These are phyloP conservation scores for Pholiota conissans DNA, from an alignment of 768 basidiomycete genomes.

Conservation along the genomic window DNA sequence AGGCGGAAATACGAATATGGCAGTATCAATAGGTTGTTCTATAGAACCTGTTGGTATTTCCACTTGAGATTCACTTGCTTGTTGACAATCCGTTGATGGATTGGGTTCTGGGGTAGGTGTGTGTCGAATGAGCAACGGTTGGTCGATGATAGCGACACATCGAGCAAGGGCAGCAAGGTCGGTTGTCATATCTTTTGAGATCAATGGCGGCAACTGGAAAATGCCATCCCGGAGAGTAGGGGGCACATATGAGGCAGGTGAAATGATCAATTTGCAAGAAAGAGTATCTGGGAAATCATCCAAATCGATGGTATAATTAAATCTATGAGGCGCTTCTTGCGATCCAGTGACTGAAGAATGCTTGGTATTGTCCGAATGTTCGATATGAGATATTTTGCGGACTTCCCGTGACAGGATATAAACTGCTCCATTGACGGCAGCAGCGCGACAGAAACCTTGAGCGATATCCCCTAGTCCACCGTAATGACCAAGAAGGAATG, in stretches of 20 bases:
- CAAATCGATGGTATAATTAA: conserved; percentile 47
- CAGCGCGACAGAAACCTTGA: conserved; percentile 86
- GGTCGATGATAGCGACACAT: conserved; percentile 39
- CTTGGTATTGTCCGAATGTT: background rate
- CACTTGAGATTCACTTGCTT: conserved; percentile 17
- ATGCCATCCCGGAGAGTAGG: conserved; percentile 21
- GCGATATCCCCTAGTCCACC: conserved; percentile 91
- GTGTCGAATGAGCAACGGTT: conserved; percentile 30
- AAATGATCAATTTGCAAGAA: conserved; percentile 53
- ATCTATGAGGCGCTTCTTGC: background rate
- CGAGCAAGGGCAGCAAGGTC: conserved; percentile 23
- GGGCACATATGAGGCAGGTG: conserved; percentile 41
- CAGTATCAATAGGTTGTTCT: conserved; percentile 51
- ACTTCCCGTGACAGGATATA: conserved; percentile 65
- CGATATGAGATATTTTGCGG: background rate
- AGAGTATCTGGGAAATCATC: conserved; percentile 63
- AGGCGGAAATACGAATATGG: conserved; percentile 76
- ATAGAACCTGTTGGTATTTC: conserved; percentile 18
- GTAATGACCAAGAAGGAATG: conserved; percentile 94
- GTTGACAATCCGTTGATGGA: conserved; percentile 1
- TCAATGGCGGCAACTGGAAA: conserved; percentile 9
- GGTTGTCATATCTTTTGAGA: conserved; percentile 6
- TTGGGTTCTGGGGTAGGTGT: background rate
- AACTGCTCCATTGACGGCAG: conserved; percentile 77
- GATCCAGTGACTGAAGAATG: background rate